These are phyloP conservation scores for Corylus americana DNA, from an alignment of 306 rosid genomes.

Conservation along the genomic window DNA sequence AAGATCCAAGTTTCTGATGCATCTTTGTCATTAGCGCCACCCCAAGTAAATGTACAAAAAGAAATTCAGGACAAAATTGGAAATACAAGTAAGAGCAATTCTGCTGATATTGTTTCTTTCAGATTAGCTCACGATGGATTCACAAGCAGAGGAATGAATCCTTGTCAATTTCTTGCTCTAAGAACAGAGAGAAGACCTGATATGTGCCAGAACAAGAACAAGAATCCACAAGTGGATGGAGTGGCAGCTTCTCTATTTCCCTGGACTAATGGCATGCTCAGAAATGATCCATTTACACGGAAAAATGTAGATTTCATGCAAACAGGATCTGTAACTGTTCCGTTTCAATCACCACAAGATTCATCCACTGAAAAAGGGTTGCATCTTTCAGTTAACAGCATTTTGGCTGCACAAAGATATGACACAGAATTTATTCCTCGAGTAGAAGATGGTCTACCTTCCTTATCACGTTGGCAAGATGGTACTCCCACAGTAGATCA, in stretches of 20 bases:
- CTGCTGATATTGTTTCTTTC: conserved; percentile 35
- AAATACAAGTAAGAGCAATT: conserved; percentile 32
- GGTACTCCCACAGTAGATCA: conserved; percentile 48
- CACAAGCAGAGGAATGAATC: conserved; percentile 39
- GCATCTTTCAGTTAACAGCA: conserved; percentile 67
- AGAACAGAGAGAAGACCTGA: conserved; percentile 52
- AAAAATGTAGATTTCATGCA: conserved; percentile 50
- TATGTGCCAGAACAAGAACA: conserved; percentile 57
- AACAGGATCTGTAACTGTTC: conserved; percentile 33
- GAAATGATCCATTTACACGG: conserved; percentile 34
- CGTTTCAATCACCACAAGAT: conserved; percentile 48
- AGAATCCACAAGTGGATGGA: conserved; percentile 46
- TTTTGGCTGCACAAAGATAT: conserved; percentile 43
- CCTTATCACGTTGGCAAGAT: conserved; percentile 54
- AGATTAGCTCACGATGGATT: conserved; percentile 35
- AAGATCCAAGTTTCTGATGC: conserved; percentile 44
- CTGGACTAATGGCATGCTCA: conserved; percentile 42
- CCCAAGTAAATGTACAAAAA: conserved; percentile 32
- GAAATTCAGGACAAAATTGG: conserved; percentile 39
- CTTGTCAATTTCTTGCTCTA: conserved; percentile 36
- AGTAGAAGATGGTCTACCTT: conserved; percentile 44
- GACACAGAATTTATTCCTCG: conserved; percentile 50
- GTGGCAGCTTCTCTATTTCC: conserved; percentile 40
- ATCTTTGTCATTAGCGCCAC: conserved; percentile 41
- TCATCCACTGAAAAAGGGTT: conserved; percentile 44